phyloP scores from a whole-genome alignment of 2,329 filamentous ascomycete species.

The Raffaelea albimanens region DNA sequence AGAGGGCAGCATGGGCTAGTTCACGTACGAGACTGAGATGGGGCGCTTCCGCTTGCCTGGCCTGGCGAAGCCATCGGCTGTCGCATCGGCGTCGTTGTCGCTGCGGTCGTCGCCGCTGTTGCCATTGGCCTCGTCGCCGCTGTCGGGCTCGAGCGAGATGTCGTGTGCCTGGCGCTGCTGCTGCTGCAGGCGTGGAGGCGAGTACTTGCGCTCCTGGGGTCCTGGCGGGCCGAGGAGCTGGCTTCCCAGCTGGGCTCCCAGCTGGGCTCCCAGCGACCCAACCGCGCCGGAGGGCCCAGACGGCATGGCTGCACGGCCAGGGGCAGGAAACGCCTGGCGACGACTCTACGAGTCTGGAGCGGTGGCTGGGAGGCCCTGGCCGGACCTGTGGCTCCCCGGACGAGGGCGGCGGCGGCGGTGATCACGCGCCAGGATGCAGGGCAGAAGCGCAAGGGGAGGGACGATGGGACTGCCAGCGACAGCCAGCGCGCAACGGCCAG shows the following conservation, averaged over 20 bases:
- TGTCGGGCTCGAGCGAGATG: constrained; percentile 13
- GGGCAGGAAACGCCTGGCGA: too few relatives aligned
- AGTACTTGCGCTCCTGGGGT: neutral
- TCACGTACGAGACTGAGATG: constrained; percentile 52
- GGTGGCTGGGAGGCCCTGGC: too few relatives aligned
- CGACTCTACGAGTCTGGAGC: too few relatives aligned
- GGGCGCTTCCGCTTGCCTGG: constrained; percentile 50
- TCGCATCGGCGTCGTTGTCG: constrained; percentile 22
- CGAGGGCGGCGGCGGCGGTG: too few relatives aligned
- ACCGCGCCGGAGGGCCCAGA: neutral
- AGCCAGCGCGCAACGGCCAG: too few relatives aligned
- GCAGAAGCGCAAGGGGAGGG: too few relatives aligned
- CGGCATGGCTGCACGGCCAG: neutral
- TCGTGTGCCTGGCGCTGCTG: constrained; percentile 5
- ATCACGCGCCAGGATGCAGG: too few relatives aligned
- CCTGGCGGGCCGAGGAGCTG: neutral
- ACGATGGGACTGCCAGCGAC: neutral
- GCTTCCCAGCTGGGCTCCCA: neutral
- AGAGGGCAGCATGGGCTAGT: too few relatives aligned
- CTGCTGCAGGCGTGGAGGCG: neutral
- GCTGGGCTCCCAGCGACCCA: neutral
- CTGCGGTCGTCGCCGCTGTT: constrained; percentile 35
- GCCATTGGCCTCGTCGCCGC: constrained; percentile 24
- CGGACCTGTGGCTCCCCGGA: too few relatives aligned
- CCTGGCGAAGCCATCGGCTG: constrained; percentile 37